A percentile compares a stretch with the other conserved stretches of the same genome.
These are phyloP conservation scores for Penicillium rolfsii DNA, from an alignment of 2,329 filamentous ascomycete species.

Conservation along the genomic window DNA sequence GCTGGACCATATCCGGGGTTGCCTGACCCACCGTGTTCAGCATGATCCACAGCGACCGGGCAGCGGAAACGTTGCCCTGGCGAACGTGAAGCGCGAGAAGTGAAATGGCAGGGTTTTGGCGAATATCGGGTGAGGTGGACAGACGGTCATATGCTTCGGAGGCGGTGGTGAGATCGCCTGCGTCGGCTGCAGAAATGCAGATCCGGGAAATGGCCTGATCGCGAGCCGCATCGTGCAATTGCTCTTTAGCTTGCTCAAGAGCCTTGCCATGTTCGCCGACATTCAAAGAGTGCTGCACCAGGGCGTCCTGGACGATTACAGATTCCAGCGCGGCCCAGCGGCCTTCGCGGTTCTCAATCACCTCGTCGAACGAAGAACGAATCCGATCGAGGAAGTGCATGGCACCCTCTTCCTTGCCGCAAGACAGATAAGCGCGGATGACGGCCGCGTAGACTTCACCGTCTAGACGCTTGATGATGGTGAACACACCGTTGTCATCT, in stretches of 20 bases:
- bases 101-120: slow-evolving; percentile 68
- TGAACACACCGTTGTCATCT: slow-evolving; percentile 73
- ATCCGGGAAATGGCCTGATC: slow-evolving; percentile 71
- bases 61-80: slow-evolving; percentile 74
- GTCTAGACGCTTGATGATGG: slow-evolving; percentile 73
- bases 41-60: slow-evolving; percentile 78
- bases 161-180: slow-evolving; percentile 70
- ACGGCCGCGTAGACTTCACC: slow-evolving; percentile 87
- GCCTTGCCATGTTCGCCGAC: slow-evolving; percentile 73
- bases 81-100: slow-evolving; percentile 86
- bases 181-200: slow-evolving; percentile 77
- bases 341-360: slow-evolving; percentile 56
- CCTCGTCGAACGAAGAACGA: slow-evolving; percentile 57
- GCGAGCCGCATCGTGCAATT: slow-evolving; percentile 62
- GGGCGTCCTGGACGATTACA: slow-evolving; percentile 70
- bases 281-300: slow-evolving; percentile 77
- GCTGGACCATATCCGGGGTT: slow-evolving; percentile 74
- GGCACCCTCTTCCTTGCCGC: slow-evolving; percentile 78
- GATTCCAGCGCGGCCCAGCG: slow-evolving; percentile 68
- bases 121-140: slow-evolving; percentile 55
- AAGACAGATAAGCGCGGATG: slow-evolving; percentile 83
- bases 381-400: slow-evolving; percentile 85
- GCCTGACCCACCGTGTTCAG: slow-evolving; percentile 63
- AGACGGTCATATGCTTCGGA: slow-evolving; percentile 67
- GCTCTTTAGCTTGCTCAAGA: slow-evolving; percentile 68